Percentiles rank a stretch among this genome's conserved stretches.
phyloP scores from a whole-genome alignment of 208 protist genomes.

The Acanthamoeba healyi region DNA sequence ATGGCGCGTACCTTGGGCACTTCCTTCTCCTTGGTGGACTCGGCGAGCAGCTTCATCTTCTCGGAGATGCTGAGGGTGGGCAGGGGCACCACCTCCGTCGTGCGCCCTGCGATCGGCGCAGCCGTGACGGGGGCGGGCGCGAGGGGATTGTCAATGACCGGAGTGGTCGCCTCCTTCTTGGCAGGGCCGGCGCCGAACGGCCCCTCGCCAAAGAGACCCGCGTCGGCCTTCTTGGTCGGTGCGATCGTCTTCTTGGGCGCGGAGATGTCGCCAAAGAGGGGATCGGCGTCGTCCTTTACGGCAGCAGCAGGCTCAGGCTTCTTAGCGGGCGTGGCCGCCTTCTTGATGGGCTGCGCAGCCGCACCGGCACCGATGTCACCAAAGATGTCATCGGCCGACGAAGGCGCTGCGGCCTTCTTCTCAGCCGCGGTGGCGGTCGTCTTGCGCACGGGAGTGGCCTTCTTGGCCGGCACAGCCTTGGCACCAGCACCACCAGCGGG shows the following conservation, averaged over 20 bases:
- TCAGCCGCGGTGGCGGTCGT: neutral
- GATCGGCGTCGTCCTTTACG: neutral
- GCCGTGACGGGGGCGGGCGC: neutral
- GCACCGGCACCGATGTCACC: neutral
- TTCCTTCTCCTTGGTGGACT: neutral
- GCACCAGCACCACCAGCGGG: neutral
- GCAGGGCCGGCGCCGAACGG: neutral
- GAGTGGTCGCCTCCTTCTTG: neutral
- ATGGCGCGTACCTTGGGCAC: neutral
- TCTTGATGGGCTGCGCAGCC: neutral
- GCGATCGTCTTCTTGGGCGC: neutral
- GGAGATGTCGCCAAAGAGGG: too few relatives aligned
- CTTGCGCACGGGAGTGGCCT: neutral
- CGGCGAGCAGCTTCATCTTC: constrained; percentile 11
- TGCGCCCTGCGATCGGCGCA: neutral
- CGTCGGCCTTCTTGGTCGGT: neutral
- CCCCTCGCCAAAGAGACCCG: neutral
- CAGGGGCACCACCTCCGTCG: constrained; percentile 7
- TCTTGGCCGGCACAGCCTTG: constrained; percentile 30
- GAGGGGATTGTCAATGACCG: neutral
- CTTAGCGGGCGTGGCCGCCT: neutral
- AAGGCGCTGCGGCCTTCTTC: neutral
- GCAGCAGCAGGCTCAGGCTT: neutral
- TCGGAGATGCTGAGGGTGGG: constrained; percentile 10
- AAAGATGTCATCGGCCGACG: constrained; percentile 38